Base-by-base conservation (phyloP, 495 filamentous ascomycete species). In the Aspergillus saccharolyticus region DNA sequence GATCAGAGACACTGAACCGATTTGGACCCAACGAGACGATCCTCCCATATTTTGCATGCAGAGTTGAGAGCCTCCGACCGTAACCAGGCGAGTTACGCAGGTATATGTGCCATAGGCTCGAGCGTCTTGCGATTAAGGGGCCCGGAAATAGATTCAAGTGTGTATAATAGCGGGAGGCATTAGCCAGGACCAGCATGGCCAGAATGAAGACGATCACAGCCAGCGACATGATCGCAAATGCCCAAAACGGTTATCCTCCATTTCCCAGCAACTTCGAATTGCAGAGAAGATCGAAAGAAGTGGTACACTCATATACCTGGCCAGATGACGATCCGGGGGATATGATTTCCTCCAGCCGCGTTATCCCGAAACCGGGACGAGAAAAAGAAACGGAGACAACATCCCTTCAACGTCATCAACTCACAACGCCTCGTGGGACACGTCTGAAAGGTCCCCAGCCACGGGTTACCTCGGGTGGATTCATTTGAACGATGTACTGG, bases 1-100 rank as follows among this genome's bases (percentile, higher is more conserved):
- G 59, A 39, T 77, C 76, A 33, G 75, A 65, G 9, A 85, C 73
- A 51, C 78, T 84, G 10, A 86, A 66, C 25, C 74, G 71, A 33
- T 80, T 75, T 0, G 83, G 83, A 0, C 83, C 83, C 12, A 85
- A 66, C 1, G 83, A 76, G 22, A 88, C 83, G 1, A 79, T 63
- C 1, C 71, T 67, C 0, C 83, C 85, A 63, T 85, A 82, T 20
- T 65, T 65, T 17, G 63, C 22, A 54, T 86, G 84, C 8, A 85
- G 63, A 0, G 54, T 56, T 15, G 30, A 42, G 33, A 68, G 43
- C 12, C 16, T 30, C 39, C 48, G 50, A 25, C 52, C 52, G 25
- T 61, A 62, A 15, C 48, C 20, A 17, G 58, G 15, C 0, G 56
- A 54, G 2, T 49, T 48, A 22, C 28, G 58, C 6, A 44, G 49